Evolutionary conservation across 345 rosid genomes (phyloP), one percentile per base, ranked within the genome.

Genomic region (Rhodamnia rubescens): DNA sequence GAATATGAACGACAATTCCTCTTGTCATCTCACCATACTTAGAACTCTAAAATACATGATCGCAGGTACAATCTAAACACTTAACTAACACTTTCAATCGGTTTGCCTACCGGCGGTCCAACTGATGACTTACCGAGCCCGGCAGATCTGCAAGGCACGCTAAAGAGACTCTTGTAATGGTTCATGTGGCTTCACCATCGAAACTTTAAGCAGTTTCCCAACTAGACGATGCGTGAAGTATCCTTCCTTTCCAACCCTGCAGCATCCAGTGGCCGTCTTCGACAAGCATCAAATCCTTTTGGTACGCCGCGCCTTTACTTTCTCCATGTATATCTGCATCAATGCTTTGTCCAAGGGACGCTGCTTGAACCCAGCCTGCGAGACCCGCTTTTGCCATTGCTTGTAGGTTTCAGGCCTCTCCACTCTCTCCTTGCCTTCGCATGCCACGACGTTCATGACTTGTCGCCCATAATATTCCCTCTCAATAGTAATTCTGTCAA

Each of bases 211-310:
- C 53, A 61, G 93, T 91, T 52, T 85, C 88, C 94, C 93, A 93
- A 16, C 87, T 85, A 14, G 93, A 89, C n/a, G 90, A 88, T 51
- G 93, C 92, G 49, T 27, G 44, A 2, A 88, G 24, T 11, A 90
- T 88, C 32, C 91, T 86, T 26, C 93, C 95, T 85, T 92, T 92
- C 93, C 93, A 91, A 32, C 93, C 92, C 55, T 89, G 94, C 83
- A 93, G 82, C 91, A 92, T 84, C 94, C 95, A 93, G 64, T 85
- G 11, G 21, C 75, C 84, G 82, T 92, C 91, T 58, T 83, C 81
- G 54, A 89, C 90, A 26, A 90, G 74, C 53, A 87, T 80, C 40
- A 89, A 92, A 81, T 93, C 90, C 53, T 84, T 86, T 83, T 90
- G 90, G 87, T 89, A 90, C 6, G 49, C 6, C 9, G 4, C 9